Evolutionary conservation across 179 eudicot species (phyloP), one percentile per base, ranked within the genome.

Genomic region (Carnegiea gigantea): DNA sequence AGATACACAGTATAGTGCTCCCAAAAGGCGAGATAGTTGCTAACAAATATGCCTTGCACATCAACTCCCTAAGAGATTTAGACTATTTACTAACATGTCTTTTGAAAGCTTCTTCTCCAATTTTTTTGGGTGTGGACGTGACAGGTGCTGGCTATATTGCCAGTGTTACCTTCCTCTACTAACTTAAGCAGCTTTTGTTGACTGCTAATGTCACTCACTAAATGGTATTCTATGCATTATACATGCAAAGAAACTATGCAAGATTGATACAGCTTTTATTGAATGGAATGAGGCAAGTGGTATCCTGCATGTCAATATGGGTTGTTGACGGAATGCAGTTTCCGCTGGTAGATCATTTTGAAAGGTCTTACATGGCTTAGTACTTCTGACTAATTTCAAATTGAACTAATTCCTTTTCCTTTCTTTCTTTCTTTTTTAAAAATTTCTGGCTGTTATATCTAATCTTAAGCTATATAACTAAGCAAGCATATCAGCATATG

Each of bases 401-500:
- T 60, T 60, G 67, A 60, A 17, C 54, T n/a, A 38, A 38, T 44
- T 40, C 12, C 1, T 44, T 13, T 46, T 18, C 40, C 6, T 36
- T 11, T 1, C 48, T 78, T 2, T 54, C 18, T 71, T 51, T 53
- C 71, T 38, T 53, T 57, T 38, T 38, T 1, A 38, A 38, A 54
- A 51, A 33, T 79, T 13, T 53, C 57, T 11, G 24, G 43, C 36
- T 33, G 40, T 46, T 64, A 62, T 48, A 49, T 40, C 9, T 26
- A 44, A 46, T 28, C 8, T 23, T n/a, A 4, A 43, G 68, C 51
- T 23, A 13, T 65, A 23, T 76, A 71, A 70, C 49, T 65, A 24
- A 73, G 36, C 79, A 53, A 67, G 77, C 70, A 13, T n/a, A n/a
- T 74, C 20, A 54, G 77, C 64, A 9, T 11, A 28, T 65, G 71